phyloP scores from a whole-genome alignment of 352 stramenopile genomes.

The Halophytophthora polymorphica region DNA sequence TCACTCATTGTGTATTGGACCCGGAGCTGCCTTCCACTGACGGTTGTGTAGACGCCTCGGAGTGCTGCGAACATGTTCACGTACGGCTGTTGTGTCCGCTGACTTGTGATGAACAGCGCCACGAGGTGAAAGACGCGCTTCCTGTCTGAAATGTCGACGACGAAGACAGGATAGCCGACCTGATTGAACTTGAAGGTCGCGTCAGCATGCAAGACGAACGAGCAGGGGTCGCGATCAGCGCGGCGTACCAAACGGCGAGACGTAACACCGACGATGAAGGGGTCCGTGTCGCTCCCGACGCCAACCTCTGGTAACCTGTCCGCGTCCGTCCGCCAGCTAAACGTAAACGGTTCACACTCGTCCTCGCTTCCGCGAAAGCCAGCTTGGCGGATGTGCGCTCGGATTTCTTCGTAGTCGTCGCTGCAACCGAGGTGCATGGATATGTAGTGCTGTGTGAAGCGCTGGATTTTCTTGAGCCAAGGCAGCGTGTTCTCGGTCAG shows the following conservation, averaged over 20 bases:
- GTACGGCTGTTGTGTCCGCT: background rate
- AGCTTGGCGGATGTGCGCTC: background rate
- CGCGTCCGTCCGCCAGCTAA: slow-evolving; percentile 1
- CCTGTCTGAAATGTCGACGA: slow-evolving; percentile 13
- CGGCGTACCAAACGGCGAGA: background rate
- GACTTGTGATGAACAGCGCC: slow-evolving; percentile 4
- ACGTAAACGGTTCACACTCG: slow-evolving; percentile 1
- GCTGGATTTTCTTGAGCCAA: slow-evolving; percentile 1
- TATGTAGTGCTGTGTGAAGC: slow-evolving; percentile 3
- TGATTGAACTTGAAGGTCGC: slow-evolving; percentile 18
- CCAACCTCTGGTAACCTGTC: background rate
- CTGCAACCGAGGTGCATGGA: slow-evolving; percentile 1
- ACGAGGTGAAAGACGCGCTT: slow-evolving; percentile 8
- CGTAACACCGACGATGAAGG: slow-evolving; percentile 5
- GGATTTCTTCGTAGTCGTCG: slow-evolving; percentile 1
- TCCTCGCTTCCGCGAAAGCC: background rate
- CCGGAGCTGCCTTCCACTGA: too few relatives aligned
- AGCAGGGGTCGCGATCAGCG: too few relatives aligned
- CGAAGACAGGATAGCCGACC: slow-evolving; percentile 6
- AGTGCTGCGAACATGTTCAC: too few relatives aligned
- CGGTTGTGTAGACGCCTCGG: too few relatives aligned
- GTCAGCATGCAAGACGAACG: slow-evolving; percentile 12
- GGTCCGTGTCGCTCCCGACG: background rate
- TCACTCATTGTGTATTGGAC: too few relatives aligned
- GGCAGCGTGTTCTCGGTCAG: background rate